These are phyloP conservation scores for Coffea eugenioides DNA, from an alignment of 257 asterid genomes.

Conservation along the genomic window DNA sequence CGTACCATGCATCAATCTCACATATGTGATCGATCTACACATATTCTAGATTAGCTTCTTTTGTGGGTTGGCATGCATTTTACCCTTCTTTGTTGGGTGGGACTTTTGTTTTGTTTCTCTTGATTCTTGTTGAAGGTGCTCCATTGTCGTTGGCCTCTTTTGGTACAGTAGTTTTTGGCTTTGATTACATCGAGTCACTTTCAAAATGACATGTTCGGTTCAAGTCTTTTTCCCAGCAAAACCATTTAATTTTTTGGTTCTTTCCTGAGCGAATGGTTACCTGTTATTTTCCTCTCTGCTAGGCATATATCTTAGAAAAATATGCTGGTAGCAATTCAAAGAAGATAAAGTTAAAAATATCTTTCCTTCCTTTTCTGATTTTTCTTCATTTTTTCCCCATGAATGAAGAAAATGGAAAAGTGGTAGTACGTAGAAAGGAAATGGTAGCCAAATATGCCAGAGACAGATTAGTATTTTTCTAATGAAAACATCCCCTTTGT, in stretches of 20 bases:
- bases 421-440: not conserved
- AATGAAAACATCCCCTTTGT: not conserved
- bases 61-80: conserved; percentile 13
- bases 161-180: not conserved
- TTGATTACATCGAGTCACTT: not conserved
- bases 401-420: not conserved
- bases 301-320: not conserved
- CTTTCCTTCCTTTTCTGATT: not conserved
- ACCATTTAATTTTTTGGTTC: conserved; percentile 3
- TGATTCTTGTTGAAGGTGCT: conserved; percentile 7
- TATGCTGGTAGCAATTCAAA: not conserved
- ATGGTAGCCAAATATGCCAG: no score
- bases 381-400: not conserved
- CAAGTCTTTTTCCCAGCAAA: conserved; percentile 15
- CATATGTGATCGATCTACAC: not conserved
- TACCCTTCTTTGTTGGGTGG: not conserved
- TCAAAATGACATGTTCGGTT: conserved; percentile 22
- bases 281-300: not conserved
- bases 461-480: no score
- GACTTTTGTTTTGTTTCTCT: not conserved
- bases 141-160: not conserved
- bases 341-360: not conserved
- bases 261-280: conserved; percentile 3
- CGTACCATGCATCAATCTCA: not conserved
- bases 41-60: conserved; percentile 5